A percentile compares a stretch with the other conserved stretches of the same genome.
Conservation (phyloP, 2,329 filamentous ascomycete genomes). For the Lecanicillium sp. region DNA sequence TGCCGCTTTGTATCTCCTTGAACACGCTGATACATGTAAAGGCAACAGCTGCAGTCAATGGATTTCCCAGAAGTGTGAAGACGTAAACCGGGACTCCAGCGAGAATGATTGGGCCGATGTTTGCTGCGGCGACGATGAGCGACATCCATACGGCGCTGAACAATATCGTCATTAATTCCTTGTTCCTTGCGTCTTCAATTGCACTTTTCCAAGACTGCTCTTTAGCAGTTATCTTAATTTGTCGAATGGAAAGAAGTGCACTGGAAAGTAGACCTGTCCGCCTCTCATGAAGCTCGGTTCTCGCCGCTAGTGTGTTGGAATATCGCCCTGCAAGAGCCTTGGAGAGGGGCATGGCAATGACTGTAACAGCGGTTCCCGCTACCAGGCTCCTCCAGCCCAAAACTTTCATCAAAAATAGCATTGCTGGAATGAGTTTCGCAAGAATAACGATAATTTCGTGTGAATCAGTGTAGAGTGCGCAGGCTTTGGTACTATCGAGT, state of each 20-base stretch:
- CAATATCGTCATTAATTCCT: slow-evolving; percentile 2
- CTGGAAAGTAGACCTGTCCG: slow-evolving; percentile 1
- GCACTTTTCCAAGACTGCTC: slow-evolving; percentile 6
- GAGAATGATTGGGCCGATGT: slow-evolving; percentile 7
- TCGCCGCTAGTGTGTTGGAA: background rate
- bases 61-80: background rate
- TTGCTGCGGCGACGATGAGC: background rate
- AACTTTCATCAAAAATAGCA: background rate
- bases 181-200: slow-evolving; percentile 1
- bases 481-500: background rate
- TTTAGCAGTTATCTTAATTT: slow-evolving; percentile 9
- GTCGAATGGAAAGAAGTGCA: slow-evolving; percentile 5
- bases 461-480: background rate
- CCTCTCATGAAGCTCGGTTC: slow-evolving; percentile 4
- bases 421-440: background rate
- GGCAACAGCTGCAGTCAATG: slow-evolving; percentile 5
- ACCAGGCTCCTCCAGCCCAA: slow-evolving; percentile 8
- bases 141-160: slow-evolving; percentile 6
- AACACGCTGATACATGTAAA: slow-evolving; percentile 9
- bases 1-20: slow-evolving; percentile 3
- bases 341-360: slow-evolving; percentile 2
- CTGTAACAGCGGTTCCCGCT: slow-evolving; percentile 3
- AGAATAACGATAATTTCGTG: background rate
- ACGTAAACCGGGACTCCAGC: slow-evolving; percentile 2
- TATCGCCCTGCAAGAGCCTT: background rate